Evolutionary conservation across 306 rosid genomes (phyloP).

Genomic region (Cicer arietinum): DNA sequence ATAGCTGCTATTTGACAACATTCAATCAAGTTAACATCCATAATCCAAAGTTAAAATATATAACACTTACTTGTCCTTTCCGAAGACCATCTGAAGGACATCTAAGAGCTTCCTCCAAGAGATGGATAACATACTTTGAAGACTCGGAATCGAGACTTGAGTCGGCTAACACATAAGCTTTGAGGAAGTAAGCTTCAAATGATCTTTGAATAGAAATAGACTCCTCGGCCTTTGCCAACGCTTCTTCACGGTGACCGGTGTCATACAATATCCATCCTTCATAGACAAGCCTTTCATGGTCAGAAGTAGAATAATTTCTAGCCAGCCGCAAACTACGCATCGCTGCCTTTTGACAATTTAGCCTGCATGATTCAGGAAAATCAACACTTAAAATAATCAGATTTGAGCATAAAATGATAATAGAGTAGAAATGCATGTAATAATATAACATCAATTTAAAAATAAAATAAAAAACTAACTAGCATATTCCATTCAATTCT

Average conservation of each 20-base stretch:
- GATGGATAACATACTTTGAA: slow-evolving; percentile 67
- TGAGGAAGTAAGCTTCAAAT: slow-evolving; percentile 92
- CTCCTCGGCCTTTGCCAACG: slow-evolving; percentile 83
- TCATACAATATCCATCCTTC: slow-evolving; percentile 97
- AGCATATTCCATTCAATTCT: too few relatives aligned
- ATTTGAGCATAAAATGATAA: not conserved
- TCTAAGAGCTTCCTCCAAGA: slow-evolving; percentile 85
- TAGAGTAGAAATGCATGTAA: too few relatives aligned
- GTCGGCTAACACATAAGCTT: slow-evolving; percentile 88
- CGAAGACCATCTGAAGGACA: slow-evolving; percentile 97
- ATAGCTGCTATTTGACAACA: too few relatives aligned
- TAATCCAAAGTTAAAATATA: slow-evolving; percentile 19
- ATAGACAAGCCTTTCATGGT: slow-evolving; percentile 83
- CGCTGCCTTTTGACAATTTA: slow-evolving; percentile 90
- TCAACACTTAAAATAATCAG: slow-evolving; percentile 16
- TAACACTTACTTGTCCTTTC: slow-evolving; percentile 80
- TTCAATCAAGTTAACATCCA: slow-evolving; percentile 15
- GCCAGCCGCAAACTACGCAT: slow-evolving; percentile 87
- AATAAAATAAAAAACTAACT: not conserved
- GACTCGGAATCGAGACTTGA: slow-evolving; percentile 74
- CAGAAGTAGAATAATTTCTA: slow-evolving; percentile 73
- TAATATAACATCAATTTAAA: too few relatives aligned
- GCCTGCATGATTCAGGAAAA: slow-evolving; percentile 53
- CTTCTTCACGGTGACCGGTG: slow-evolving; percentile 92
- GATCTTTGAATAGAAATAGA: slow-evolving; percentile 87